Base-by-base conservation (phyloP, 306 rosid genomes). In the Cicer bijugum region DNA sequence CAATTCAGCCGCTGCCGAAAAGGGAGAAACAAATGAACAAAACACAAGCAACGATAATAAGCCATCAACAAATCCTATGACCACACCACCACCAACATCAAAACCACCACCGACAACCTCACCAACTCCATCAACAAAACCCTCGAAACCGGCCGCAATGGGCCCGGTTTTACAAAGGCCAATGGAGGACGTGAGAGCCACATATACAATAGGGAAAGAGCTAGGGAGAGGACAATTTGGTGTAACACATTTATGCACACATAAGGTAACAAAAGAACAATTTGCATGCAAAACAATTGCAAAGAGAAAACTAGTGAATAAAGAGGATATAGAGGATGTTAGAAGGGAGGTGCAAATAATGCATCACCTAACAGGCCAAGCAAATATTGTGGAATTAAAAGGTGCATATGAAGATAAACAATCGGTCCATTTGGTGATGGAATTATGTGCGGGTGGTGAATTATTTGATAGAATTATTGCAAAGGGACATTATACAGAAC, bases 181-280 rank as follows among this genome's bases (percentile, higher is more conserved):
- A 0, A 89, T 94, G 97, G 97, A 89, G 71, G 97, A 94, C 12
- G 86, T 94, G 7, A 80, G 85, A 7, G 67, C 84, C 2, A 79
- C 80, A 0, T 94, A 94, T 75, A 56, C 59, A 35, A 80, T 89
- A 0, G 98, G 98, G 0, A 94, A 94, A 76, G 98, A 94, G 87
- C 83, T 94, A 1, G 98, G 98, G 16, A 66, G 98, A 20, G 98
- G 98, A 12, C 97, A 91, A 53, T 94, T 94, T 7, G 98, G 98
- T 1, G 90, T 94, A 0, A 94, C 98, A 0, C 92, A 89, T 75
- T 64, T 88, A 67, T 89, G 96, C 69, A 91, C 97, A 0, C 75
- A 84, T 43, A 94, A 94, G 82, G 40, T 51, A 1, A 85, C 89
- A 0, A 96, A 96, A 0, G 76, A 89, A 12, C 87, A 89, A 7